These are phyloP conservation scores for Thelonectria olida DNA, from an alignment of 2,329 filamentous ascomycete species.

Conservation along the genomic window DNA sequence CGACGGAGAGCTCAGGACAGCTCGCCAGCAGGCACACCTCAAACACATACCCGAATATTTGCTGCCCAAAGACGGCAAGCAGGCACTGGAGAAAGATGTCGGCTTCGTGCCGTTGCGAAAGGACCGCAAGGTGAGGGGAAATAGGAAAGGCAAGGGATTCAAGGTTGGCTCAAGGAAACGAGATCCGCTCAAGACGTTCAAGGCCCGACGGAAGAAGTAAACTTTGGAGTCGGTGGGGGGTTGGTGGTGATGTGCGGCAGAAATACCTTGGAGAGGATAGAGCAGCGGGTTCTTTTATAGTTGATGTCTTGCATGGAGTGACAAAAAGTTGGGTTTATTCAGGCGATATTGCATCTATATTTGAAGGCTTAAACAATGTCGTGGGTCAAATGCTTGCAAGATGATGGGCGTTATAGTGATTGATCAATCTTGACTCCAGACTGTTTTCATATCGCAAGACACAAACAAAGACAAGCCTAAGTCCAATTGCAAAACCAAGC, in stretches of 20 bases:
- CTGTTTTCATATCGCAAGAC: no score
- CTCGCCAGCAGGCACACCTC: conserved; percentile 86
- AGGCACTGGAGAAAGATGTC: conserved; percentile 72
- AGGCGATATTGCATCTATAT: neutral
- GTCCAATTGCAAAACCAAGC: no score
- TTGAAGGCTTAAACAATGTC: no score
- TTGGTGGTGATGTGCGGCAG: conserved; percentile 9
- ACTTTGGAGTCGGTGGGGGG: conserved; percentile 19
- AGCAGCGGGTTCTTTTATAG: neutral
- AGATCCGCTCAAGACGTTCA: conserved; percentile 92
- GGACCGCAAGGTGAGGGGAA: conserved; percentile 59
- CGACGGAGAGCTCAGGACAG: conserved; percentile 86
- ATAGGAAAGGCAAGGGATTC: conserved; percentile 55
- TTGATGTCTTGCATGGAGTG: neutral
- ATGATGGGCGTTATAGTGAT: no score
- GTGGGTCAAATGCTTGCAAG: no score
- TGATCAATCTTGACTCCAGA: no score
- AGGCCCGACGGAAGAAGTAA: conserved; percentile 63
- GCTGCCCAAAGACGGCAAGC: conserved; percentile 79
- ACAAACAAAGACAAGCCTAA: no score
- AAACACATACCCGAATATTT: conserved; percentile 96
- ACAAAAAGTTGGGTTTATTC: neutral
- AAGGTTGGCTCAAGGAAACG: conserved; percentile 71
- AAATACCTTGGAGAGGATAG: conserved; percentile 27
- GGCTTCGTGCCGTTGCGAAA: conserved; percentile 79